Base-by-base conservation (phyloP, 2,329 filamentous ascomycete genomes). In the Diaporthe caulivora region DNA sequence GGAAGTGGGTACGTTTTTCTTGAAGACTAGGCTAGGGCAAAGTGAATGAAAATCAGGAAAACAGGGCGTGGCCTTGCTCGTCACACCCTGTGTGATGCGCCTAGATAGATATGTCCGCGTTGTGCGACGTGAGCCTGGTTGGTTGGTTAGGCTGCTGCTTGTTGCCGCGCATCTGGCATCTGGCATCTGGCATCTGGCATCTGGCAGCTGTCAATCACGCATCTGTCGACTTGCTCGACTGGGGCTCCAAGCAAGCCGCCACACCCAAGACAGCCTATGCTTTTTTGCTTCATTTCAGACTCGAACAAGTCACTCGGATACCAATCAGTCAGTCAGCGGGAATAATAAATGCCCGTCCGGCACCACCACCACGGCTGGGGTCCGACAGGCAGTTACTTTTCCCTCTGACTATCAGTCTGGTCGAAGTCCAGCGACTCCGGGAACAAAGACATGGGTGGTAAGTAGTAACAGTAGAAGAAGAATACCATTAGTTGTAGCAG, bases 161-260 rank as follows among this genome's bases (percentile, higher is more conserved):
- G 58, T 47, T 31, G 58, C 58, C 58, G 58, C 24, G 40, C 21
- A 65, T 67, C 62, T 67, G 60, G 44, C 60, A 49, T 47, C 42
- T 65, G 60, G 42, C 60, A 65, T 26, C 29, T 65, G 62, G 37
- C 37, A 53, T 67, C 62, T 67, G 62, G 62, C 62, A 53, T 51
- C 44, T 67, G 62, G 47, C 62, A 67, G 44, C 29, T 67, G 62
- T 67, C 62, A 67, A 67, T 53, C 47, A 51, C 62, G 62, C 44
- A 65, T 29, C 60, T n/a, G n/a, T n/a, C n/a, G n/a, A 15, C 34
- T 7, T 31, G 44, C 62, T 51, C 51, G 15, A 18, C 47, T n/a
- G 47, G 65, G 65, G n/a, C 37, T n/a, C 53, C 37, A 69, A 55
- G 65, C n/a, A n/a, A n/a, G n/a, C n/a, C n/a, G n/a, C 49, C 65